Evolutionary conservation across 257 asterid species (phyloP), one percentile per base, ranked within the genome.

Genomic region (Fraxinus excelsior): DNA sequence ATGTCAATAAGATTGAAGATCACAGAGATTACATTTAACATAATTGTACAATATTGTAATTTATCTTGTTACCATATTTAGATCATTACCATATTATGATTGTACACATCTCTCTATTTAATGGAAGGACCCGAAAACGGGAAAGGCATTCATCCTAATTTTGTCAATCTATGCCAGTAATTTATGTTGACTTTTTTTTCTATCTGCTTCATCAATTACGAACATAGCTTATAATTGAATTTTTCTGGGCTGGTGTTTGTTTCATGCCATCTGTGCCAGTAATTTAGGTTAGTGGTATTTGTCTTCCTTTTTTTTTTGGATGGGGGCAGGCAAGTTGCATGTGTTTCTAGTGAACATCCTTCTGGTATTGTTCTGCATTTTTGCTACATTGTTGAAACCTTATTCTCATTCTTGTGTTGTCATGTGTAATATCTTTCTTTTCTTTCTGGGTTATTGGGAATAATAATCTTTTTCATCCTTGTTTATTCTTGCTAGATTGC

Each of bases 401-500:
- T 19, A 53, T 53, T n/a, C 31, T 7, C 14, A 23, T 60, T 31
- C 67, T 9, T 8, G 6, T 21, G 67, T 5, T 23, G 8, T 23
- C 2, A 18, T 60, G 67, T 62, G 34, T 23, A 62, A 62, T 25
- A 23, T 62, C 32, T 62, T 62, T 25, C 6, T 26, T 25, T 62
- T 26, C 32, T 12, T 26, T 60, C 16, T 21, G 31, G 31, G 31
- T 60, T 62, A 60, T 26, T 26, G 34, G 16, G 5, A 23, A 25
- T 11, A 11, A 13, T 62, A 32, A 42, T 32, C 12, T 0, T 10
- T 46, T 19, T 34, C 53, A 70, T 64, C 62, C 1, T 51, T 69
- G 40, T 56, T 60, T 8, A 29, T 60, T 49, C 64, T 75, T 82
- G 42, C 72, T 84, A 96, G 99, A 97, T 96, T 72, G 98, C 99